Percentiles rank a stretch among this genome's conserved stretches.
phyloP scores from a whole-genome alignment of 2,329 filamentous ascomycete species.

The Immersiporthe knoxdaviesiana region DNA sequence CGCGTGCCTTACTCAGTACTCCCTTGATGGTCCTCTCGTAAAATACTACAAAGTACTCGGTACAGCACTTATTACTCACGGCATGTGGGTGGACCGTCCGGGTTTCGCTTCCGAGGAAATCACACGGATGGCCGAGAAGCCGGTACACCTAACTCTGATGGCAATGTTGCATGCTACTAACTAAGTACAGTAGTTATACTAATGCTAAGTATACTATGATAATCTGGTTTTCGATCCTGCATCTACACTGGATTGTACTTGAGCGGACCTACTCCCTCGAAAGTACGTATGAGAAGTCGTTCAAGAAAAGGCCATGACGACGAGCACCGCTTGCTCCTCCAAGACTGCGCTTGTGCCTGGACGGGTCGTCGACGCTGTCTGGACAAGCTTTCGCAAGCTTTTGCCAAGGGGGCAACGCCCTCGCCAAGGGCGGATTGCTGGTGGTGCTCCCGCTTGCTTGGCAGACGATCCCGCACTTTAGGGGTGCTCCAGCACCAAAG shows the following conservation, averaged over 20 bases:
- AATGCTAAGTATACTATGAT: not conserved
- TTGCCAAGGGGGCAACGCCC: not conserved
- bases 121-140: not conserved
- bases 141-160: not conserved
- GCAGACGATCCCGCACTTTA: not conserved
- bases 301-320: no score
- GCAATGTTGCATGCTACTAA: not conserved
- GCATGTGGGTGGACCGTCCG: not conserved
- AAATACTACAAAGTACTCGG: no score
- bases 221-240: no score
- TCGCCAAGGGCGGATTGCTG: not conserved
- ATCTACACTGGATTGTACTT: not conserved
- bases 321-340: no score
- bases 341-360: not conserved
- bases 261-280: no score
- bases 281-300: no score
- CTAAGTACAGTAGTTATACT: no score
- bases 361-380: not conserved
- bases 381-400: conserved; percentile 6
- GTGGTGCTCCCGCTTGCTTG: not conserved
- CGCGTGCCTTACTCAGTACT: no score
- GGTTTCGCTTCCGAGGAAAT: not conserved
- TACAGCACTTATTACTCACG: no score
- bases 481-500: not conserved
- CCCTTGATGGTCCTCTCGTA: no score